These are phyloP conservation scores for Flaveria bidentis DNA, from an alignment of 129 eudicot genomes.

Conservation along the genomic window DNA sequence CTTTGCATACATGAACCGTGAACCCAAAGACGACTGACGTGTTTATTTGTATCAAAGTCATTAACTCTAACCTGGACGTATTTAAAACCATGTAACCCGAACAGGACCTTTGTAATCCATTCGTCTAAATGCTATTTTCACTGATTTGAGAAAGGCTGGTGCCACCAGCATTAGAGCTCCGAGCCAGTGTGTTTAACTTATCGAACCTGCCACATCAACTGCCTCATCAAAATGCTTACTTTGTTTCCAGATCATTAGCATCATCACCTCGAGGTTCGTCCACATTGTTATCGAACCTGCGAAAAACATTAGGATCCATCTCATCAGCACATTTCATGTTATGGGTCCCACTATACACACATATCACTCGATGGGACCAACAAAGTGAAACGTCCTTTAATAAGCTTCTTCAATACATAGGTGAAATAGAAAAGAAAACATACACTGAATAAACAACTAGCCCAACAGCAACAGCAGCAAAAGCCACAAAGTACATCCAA, in stretches of 20 bases:
- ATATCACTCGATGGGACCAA: too few species aligned
- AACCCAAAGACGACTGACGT: not conserved
- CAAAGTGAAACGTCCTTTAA: too few species aligned
- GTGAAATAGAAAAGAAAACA: conserved; percentile 20
- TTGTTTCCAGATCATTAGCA: conserved; percentile 39
- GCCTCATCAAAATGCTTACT: conserved; percentile 36
- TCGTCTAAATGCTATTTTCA: too few species aligned
- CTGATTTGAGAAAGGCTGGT: too few species aligned
- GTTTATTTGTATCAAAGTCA: not conserved
- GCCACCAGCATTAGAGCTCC: not conserved
- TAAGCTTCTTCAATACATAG: not conserved
- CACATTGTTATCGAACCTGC: conserved; percentile 55
- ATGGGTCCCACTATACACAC: too few species aligned
- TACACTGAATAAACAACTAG: conserved; percentile 80
- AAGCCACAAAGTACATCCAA: conserved; percentile 86
- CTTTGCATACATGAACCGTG: not conserved
- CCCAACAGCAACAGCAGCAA: conserved; percentile 72
- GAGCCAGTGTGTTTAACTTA: not conserved
- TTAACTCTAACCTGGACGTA: not conserved
- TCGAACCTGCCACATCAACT: not conserved
- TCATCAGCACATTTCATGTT: not conserved
- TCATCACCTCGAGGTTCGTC: conserved; percentile 39
- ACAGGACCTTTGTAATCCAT: not conserved
- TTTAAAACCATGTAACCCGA: not conserved
- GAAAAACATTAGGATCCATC: conserved; percentile 9